phyloP scores from a whole-genome alignment of 1,139 yeast genomes.

The Protomyces macrosporus region DNA sequence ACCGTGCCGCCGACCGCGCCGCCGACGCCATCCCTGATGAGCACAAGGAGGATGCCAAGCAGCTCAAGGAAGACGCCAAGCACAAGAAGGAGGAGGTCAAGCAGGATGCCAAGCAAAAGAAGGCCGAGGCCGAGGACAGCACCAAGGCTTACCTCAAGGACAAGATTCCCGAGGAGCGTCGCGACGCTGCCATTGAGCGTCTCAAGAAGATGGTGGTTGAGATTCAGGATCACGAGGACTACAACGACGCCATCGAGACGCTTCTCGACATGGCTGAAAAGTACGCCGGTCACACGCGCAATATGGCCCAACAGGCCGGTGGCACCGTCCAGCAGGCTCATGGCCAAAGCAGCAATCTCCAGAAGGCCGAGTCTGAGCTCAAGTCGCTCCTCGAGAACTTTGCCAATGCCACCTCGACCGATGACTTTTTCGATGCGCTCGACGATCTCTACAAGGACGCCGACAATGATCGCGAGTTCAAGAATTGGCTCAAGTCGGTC shows the following conservation, averaged over 20 bases:
- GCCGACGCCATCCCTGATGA: slow-evolving; percentile 8
- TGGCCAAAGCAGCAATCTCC: slow-evolving; percentile 29
- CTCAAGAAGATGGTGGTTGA: slow-evolving; percentile 32
- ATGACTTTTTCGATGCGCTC: slow-evolving; percentile 28
- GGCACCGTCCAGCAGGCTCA: slow-evolving; percentile 24
- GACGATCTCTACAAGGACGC: slow-evolving; percentile 30
- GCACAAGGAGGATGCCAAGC: neutral
- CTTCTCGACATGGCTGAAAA: slow-evolving; percentile 30
- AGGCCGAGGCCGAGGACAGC: slow-evolving; percentile 12
- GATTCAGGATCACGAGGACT: slow-evolving; percentile 32
- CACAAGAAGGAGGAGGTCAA: slow-evolving; percentile 4
- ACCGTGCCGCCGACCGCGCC: slow-evolving; percentile 24
- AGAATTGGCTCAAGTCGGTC: slow-evolving; percentile 29
- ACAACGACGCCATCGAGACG: slow-evolving; percentile 31
- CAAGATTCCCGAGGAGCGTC: slow-evolving; percentile 32
- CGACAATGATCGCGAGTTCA: slow-evolving; percentile 30
- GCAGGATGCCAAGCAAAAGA: slow-evolving; percentile 23
- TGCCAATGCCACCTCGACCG: slow-evolving; percentile 31
- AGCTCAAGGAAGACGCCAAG: slow-evolving; percentile 9
- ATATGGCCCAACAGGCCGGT: slow-evolving; percentile 9
- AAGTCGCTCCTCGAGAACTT: slow-evolving; percentile 30
- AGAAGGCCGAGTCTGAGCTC: slow-evolving; percentile 29
- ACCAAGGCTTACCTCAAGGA: slow-evolving; percentile 27
- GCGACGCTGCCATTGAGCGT: slow-evolving; percentile 28
- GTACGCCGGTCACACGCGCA: slow-evolving; percentile 20